Conservation (phyloP, 2,329 filamentous ascomycete genomes). For the Daldinia sp. region DNA sequence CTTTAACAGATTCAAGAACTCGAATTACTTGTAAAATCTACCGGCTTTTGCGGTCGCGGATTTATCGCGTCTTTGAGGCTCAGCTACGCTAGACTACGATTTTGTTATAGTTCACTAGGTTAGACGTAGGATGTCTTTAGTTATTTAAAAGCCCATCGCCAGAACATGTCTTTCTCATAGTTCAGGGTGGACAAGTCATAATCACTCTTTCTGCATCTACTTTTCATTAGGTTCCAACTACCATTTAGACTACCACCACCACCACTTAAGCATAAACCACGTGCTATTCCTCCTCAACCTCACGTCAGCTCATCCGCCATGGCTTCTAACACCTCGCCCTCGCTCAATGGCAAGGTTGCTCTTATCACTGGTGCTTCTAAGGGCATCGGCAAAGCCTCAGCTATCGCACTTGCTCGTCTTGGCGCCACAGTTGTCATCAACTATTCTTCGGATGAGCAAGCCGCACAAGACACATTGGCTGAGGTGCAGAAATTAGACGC, state of each 20-base stretch:
- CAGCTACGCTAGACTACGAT: neutral
- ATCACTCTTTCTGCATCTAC: no score
- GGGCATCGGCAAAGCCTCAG: slow-evolving; percentile 64
- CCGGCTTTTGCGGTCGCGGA: slow-evolving; percentile 14
- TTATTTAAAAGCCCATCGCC: slow-evolving; percentile 22
- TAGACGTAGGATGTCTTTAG: neutral
- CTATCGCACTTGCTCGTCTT: slow-evolving; percentile 63
- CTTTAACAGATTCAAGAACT: neutral
- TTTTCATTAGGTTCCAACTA: no score
- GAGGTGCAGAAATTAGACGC: slow-evolving; percentile 31
- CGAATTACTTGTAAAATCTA: neutral
- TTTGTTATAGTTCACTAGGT: neutral
- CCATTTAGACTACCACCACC: neutral
- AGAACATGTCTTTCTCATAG: neutral
- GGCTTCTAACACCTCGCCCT: slow-evolving; percentile 16
- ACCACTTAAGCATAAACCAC: neutral
- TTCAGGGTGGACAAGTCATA: neutral
- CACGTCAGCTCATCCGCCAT: slow-evolving; percentile 16
- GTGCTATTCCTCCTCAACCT: neutral
- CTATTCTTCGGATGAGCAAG: slow-evolving; percentile 58
- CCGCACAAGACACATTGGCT: slow-evolving; percentile 59
- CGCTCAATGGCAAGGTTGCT: slow-evolving; percentile 32
- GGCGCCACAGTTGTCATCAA: slow-evolving; percentile 65
- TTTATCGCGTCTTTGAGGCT: slow-evolving; percentile 25
- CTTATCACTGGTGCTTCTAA: slow-evolving; percentile 59